Evolutionary conservation across 2,329 filamentous ascomycete genomes (phyloP).

Genomic region (Elsinoe perseae): DNA sequence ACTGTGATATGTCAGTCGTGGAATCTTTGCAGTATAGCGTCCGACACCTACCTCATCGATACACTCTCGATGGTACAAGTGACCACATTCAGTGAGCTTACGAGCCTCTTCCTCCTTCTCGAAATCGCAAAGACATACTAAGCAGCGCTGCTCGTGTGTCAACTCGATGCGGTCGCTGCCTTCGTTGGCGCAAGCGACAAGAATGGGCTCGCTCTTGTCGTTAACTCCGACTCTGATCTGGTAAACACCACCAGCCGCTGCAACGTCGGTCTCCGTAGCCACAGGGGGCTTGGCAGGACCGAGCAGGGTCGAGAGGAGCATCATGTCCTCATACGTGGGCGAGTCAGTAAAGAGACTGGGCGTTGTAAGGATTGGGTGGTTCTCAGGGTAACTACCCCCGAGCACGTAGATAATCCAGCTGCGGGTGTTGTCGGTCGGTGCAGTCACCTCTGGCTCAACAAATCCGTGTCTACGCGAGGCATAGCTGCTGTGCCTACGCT

Average conservation of each 20-base stretch:
- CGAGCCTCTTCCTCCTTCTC: conserved; percentile 54
- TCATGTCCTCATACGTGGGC: conserved; percentile 66
- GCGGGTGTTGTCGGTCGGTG: conserved; percentile 48
- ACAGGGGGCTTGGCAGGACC: conserved; percentile 63
- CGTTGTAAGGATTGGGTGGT: conserved; percentile 61
- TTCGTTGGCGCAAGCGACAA: conserved; percentile 28
- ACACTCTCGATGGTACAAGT: conserved; percentile 60
- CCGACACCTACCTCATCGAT: conserved; percentile 55
- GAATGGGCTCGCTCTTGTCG: conserved; percentile 13
- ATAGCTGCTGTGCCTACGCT: conserved; percentile 37
- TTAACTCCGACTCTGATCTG: conserved; percentile 35
- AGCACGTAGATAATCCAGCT: conserved; percentile 69
- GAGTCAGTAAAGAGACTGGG: conserved; percentile 64
- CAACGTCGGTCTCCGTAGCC: conserved; percentile 56
- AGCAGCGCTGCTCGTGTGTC: conserved; percentile 46
- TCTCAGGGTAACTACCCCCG: conserved; percentile 61
- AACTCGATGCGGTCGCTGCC: conserved; percentile 27
- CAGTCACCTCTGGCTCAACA: conserved; percentile 48
- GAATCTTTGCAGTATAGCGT: conserved; percentile 18
- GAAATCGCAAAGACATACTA: conserved; percentile 61
- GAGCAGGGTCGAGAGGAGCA: conserved; percentile 57
- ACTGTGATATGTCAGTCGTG: conserved; percentile 41
- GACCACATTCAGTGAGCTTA: conserved; percentile 54
- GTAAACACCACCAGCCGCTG: conserved; percentile 54
- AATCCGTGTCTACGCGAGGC: conserved; percentile 54